phyloP scores from a whole-genome alignment of 176 grass and related monocot species.

The Tillandsia fasciculata region DNA sequence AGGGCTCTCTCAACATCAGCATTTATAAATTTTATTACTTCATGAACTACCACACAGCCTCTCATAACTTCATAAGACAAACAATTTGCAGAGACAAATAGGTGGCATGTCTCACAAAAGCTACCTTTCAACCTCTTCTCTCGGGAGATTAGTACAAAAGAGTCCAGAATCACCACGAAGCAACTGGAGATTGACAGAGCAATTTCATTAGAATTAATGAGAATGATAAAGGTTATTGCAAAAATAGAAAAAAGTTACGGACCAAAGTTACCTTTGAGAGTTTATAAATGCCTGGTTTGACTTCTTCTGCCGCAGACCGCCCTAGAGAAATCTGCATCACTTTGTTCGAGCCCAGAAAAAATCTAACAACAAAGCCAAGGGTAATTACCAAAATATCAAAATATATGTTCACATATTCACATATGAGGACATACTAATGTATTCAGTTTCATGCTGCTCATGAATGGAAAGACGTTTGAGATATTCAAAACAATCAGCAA shows the following conservation, averaged over 20 bases:
- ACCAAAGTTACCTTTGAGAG: slow-evolving; percentile 57
- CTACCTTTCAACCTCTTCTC: slow-evolving; percentile 86
- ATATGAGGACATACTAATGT: not conserved
- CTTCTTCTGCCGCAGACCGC: slow-evolving; percentile 65
- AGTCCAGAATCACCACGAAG: slow-evolving; percentile 68
- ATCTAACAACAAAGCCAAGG: slow-evolving; percentile 22
- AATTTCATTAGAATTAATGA: slow-evolving; percentile 17
- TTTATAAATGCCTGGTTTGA: slow-evolving; percentile 53
- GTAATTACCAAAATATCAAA: not conserved
- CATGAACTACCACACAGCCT: not conserved
- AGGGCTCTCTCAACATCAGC: too few species aligned
- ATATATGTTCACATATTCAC: not conserved
- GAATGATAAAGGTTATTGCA: not conserved
- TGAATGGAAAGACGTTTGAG: not conserved
- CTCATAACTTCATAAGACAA: not conserved
- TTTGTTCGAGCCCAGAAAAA: slow-evolving; percentile 96
- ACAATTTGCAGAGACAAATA: not conserved
- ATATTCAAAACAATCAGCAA: not conserved
- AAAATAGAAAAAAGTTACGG: not conserved
- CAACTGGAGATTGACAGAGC: slow-evolving; percentile 26
- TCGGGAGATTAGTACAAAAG: slow-evolving; percentile 63
- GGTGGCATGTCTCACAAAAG: not conserved
- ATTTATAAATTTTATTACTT: too few species aligned
- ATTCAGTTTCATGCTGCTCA: not conserved
- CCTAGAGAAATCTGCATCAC: slow-evolving; percentile 89